phyloP scores from a whole-genome alignment of 202 grass and related monocot species.

The Miscanthus sacchariflorus region DNA sequence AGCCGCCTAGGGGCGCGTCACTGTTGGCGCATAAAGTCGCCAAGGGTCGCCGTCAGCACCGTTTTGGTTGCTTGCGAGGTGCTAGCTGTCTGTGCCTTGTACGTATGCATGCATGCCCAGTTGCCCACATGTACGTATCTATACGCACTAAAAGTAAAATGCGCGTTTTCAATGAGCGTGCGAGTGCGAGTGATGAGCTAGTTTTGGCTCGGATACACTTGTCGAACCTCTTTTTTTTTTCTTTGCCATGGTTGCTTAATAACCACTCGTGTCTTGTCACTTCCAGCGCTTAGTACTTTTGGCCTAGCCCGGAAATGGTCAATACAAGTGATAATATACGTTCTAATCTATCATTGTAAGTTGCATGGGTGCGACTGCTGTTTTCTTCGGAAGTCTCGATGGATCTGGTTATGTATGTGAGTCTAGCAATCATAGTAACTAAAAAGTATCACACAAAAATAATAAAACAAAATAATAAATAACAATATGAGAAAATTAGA shows the following conservation, averaged over 20 bases:
- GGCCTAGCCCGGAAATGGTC: background rate
- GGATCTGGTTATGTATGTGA: no score
- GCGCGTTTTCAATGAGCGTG: slow-evolving; percentile 24
- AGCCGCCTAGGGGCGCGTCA: background rate
- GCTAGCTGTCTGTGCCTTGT: slow-evolving; percentile 45
- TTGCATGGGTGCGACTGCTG: background rate
- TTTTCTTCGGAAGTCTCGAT: background rate
- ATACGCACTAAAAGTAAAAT: background rate
- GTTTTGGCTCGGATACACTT: background rate
- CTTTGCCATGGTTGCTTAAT: background rate
- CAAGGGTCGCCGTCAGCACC: background rate
- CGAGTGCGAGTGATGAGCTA: background rate
- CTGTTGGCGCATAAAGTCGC: slow-evolving; percentile 36
- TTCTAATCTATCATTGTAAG: background rate
- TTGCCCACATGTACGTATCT: slow-evolving; percentile 33
- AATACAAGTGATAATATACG: background rate
- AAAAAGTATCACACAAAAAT: no score
- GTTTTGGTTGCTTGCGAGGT: background rate
- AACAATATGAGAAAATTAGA: no score
- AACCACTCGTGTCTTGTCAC: background rate
- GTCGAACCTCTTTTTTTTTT: background rate
- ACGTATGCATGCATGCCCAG: slow-evolving; percentile 38
- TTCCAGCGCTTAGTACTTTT: background rate
- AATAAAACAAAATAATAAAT: no score
- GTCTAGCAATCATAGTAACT: no score